Percentiles rank a stretch among this genome's conserved stretches.
These are phyloP conservation scores for Sanghuangporus sanghuang DNA, from an alignment of 1,284 basidiomycete genomes.

Conservation along the genomic window DNA sequence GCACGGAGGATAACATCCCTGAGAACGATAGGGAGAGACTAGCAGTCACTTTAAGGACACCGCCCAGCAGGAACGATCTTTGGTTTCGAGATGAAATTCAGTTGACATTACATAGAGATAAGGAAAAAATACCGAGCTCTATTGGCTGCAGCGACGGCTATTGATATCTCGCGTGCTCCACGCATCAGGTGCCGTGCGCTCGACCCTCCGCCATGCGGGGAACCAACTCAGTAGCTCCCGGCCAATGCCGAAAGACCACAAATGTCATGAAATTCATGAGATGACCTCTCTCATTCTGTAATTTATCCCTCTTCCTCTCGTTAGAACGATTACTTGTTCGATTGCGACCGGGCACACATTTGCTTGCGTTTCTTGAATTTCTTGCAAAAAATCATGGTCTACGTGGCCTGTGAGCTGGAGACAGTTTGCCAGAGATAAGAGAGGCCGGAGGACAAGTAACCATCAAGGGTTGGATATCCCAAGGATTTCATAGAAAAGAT, in stretches of 20 bases:
- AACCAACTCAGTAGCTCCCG: neutral
- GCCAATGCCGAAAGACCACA: neutral
- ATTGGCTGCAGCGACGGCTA: neutral
- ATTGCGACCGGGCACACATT: neutral
- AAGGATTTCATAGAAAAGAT: neutral
- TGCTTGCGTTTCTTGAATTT: neutral
- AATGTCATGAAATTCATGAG: neutral
- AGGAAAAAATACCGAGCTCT: neutral
- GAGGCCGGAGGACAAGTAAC: neutral
- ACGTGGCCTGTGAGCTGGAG: neutral
- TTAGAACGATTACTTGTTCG: neutral
- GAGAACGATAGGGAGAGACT: neutral
- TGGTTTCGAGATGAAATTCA: neutral
- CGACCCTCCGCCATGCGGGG: neutral
- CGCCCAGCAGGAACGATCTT: neutral
- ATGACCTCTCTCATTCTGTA: too few species aligned
- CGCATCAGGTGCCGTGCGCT: neutral
- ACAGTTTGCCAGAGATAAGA: neutral
- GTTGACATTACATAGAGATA: neutral
- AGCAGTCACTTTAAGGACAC: neutral
- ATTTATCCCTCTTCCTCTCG: neutral
- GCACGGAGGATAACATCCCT: neutral
- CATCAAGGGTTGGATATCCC: conserved; percentile 1
- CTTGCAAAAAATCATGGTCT: neutral
- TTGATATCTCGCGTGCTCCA: neutral